These are phyloP conservation scores for Aspergillus sp. DNA, from an alignment of 2,329 filamentous ascomycete genomes.

Conservation along the genomic window DNA sequence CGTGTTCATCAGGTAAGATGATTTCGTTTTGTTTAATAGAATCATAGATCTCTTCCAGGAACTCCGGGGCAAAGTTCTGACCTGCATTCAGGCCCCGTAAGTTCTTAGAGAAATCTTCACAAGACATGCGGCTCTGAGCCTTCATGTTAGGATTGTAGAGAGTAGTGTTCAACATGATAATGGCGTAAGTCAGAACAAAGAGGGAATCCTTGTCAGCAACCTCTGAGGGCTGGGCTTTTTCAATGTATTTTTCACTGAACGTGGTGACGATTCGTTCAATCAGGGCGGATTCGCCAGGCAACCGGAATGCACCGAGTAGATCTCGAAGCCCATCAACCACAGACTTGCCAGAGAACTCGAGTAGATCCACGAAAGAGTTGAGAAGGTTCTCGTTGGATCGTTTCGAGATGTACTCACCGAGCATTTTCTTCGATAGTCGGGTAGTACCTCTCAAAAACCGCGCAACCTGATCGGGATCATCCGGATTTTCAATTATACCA, in stretches of 20 bases:
- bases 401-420: constrained; percentile 93
- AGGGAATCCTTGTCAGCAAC: constrained; percentile 84
- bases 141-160: constrained; percentile 90
- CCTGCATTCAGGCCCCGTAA: constrained; percentile 86
- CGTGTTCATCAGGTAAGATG: constrained; percentile 93
- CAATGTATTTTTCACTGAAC: constrained; percentile 83
- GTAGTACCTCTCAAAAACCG: constrained; percentile 84
- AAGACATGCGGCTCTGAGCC: constrained; percentile 75
- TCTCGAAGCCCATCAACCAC: constrained; percentile 87
- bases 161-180: constrained; percentile 97
- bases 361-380: constrained; percentile 78
- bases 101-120: constrained; percentile 80
- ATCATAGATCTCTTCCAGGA: constrained; percentile 82
- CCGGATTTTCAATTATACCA: constrained; percentile 76
- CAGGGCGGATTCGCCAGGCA: constrained; percentile 88
- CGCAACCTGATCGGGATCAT: constrained; percentile 76
- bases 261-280: constrained; percentile 89
- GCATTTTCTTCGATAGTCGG: constrained; percentile 81
- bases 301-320: constrained; percentile 85
- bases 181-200: constrained; percentile 89
- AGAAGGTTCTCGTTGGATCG: constrained; percentile 82
- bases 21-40: constrained; percentile 93
- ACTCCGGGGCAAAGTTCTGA: constrained; percentile 79
- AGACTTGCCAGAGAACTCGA: constrained; percentile 82
- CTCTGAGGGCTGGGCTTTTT: constrained; percentile 66